Percentiles rank a stretch among this genome's conserved stretches.
phyloP scores from a whole-genome alignment of 1,284 basidiomycete genomes.

The Malassezia sympodialis region DNA sequence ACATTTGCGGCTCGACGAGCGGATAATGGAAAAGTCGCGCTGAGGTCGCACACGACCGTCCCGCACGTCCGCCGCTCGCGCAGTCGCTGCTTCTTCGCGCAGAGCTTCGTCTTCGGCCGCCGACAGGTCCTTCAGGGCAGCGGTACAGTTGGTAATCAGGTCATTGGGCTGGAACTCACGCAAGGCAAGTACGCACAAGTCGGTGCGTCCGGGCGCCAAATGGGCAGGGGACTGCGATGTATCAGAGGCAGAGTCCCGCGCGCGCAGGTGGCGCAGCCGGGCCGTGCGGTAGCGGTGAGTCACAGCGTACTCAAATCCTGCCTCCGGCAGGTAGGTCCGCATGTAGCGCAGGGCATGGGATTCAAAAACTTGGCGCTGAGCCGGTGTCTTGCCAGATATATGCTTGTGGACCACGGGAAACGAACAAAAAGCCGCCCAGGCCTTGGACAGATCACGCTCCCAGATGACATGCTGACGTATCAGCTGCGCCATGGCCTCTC shows the following conservation, averaged over 20 bases:
- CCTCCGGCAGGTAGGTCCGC: conserved; percentile 43
- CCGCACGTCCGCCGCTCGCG: conserved; percentile 25
- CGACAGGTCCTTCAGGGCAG: conserved; percentile 47
- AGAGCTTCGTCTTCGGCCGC: conserved; percentile 48
- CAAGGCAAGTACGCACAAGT: conserved; percentile 77
- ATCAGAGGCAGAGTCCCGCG: conserved; percentile 7
- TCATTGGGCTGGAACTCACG: conserved; percentile 61
- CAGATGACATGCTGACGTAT: conserved; percentile 35
- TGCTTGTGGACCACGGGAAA: conserved; percentile 38
- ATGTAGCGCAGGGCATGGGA: conserved; percentile 41
- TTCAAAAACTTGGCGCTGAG: conserved; percentile 30
- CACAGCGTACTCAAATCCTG: conserved; percentile 42
- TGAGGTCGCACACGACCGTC: conserved; percentile 57
- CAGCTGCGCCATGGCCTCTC: conserved; percentile 29
- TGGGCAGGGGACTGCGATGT: conserved; percentile 14
- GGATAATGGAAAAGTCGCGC: conserved; percentile 80
- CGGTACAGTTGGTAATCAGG: conserved; percentile 66
- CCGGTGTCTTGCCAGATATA: conserved; percentile 27
- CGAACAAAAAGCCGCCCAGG: conserved; percentile 33
- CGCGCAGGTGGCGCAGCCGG: background rate
- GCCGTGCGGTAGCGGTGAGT: conserved; percentile 36
- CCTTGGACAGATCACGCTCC: conserved; percentile 31
- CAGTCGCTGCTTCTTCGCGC: conserved; percentile 62
- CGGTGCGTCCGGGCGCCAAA: conserved; percentile 60
- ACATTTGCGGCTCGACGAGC: conserved; percentile 77